A percentile compares a stretch with the other conserved stretches of the same genome.
phyloP scores from a whole-genome alignment of 192 early-diverging fungal species.

The Blastocladiella britannica region DNA sequence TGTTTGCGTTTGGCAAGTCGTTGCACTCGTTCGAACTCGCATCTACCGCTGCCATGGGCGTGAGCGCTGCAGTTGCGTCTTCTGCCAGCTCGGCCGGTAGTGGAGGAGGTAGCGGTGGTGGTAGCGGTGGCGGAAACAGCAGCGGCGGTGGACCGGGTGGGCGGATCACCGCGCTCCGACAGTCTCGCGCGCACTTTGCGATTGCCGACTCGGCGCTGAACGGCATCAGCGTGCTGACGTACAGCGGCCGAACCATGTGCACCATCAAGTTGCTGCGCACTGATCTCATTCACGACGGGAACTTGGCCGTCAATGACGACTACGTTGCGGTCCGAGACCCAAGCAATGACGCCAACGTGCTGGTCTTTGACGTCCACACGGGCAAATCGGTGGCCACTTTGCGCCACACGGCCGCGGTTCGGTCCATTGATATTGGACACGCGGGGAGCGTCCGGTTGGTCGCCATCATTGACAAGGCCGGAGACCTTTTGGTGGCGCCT shows the following conservation, averaged over 20 bases:
- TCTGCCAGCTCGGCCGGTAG: too few relatives aligned
- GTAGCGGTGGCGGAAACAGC: too few relatives aligned
- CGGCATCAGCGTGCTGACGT: neutral
- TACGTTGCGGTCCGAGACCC: neutral
- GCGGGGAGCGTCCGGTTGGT: conserved; percentile 16
- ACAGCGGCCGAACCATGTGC: neutral
- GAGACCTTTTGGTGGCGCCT: conserved; percentile 29
- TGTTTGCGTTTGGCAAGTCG: neutral
- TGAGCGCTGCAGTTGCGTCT: too few relatives aligned
- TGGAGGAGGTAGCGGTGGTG: too few relatives aligned
- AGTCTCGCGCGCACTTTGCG: neutral
- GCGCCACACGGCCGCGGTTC: neutral
- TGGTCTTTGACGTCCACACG: neutral
- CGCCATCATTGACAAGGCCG: conserved; percentile 31
- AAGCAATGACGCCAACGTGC: neutral
- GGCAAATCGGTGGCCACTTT: neutral
- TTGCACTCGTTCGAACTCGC: too few relatives aligned
- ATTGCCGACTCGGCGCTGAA: neutral
- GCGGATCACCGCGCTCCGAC: neutral
- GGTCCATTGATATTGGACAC: neutral
- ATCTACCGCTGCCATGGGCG: too few relatives aligned
- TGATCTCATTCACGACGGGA: neutral
- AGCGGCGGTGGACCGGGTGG: too few relatives aligned
- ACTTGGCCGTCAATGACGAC: neutral
- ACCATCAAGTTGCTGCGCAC: neutral